A percentile compares a stretch with the other conserved stretches of the same genome.
These are phyloP conservation scores for Parastagonospora avenae DNA, from an alignment of 2,329 filamentous ascomycete genomes.

Conservation along the genomic window DNA sequence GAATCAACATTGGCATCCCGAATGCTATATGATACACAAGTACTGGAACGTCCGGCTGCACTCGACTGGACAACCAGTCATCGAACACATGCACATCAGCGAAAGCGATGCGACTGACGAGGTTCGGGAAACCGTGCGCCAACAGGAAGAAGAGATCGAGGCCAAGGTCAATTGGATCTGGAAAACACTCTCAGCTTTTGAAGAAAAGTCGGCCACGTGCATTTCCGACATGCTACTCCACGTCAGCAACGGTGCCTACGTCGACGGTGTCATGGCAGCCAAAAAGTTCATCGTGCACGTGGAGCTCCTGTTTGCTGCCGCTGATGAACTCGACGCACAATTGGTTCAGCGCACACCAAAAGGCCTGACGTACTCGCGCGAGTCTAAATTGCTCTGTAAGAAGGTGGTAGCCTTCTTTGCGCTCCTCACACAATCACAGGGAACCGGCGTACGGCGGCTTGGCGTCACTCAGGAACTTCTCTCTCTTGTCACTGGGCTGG, in stretches of 20 bases:
- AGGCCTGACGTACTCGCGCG: constrained; percentile 86
- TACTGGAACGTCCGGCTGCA: constrained; percentile 96
- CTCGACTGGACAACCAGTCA: constrained; percentile 48
- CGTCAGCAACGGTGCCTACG: constrained; percentile 95
- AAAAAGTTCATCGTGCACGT: constrained; percentile 97
- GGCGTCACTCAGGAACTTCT: constrained; percentile 97
- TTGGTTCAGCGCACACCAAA: constrained; percentile 74
- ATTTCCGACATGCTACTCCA: constrained; percentile 99
- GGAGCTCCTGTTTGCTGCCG: constrained; percentile 86
- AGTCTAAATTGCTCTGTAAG: constrained; percentile 99
- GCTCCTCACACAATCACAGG: constrained; percentile 90
- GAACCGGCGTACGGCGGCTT: constrained; percentile 84
- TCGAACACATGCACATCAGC: constrained; percentile 38
- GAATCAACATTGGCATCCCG: constrained; percentile 98
- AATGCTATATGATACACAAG: constrained; percentile 99
- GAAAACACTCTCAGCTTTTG: constrained; percentile 95
- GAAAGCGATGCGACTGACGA: constrained; percentile 67
- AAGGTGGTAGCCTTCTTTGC: constrained; percentile 99
- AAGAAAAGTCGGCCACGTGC: constrained; percentile 96
- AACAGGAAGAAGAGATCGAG: constrained; percentile 92
- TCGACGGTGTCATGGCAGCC: constrained; percentile 92
- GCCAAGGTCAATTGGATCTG: constrained; percentile 98
- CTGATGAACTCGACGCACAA: constrained; percentile 79
- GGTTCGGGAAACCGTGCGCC: constrained; percentile 75
- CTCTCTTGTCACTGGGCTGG: constrained; percentile 93